phyloP scores from a whole-genome alignment of 2,329 filamentous ascomycete species.

The Fusarium scirpi region DNA sequence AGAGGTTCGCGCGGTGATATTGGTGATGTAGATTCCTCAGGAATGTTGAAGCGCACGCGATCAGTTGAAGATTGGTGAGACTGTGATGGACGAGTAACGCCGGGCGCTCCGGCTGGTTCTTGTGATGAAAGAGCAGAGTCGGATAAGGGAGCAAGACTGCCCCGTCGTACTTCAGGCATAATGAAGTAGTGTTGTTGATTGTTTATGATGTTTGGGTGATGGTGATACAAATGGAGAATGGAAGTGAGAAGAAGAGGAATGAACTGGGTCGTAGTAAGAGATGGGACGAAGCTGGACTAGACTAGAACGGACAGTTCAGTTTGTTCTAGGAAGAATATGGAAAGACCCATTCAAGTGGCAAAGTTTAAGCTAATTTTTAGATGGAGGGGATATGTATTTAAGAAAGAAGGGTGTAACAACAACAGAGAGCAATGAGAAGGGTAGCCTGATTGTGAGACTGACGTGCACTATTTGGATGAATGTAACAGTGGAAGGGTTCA shows the following conservation, averaged over 20 bases:
- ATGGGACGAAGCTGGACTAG: conserved; percentile 8
- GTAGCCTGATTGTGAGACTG: conserved; percentile 19
- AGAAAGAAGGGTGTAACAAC: neutral
- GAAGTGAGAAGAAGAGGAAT: conserved; percentile 4
- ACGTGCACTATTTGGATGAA: conserved; percentile 8
- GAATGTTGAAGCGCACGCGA: conserved; percentile 38
- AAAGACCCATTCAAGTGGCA: conserved; percentile 29
- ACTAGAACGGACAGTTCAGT: conserved; percentile 1
- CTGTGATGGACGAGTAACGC: conserved; percentile 32
- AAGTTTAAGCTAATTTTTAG: conserved; percentile 19
- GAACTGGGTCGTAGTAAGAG: neutral
- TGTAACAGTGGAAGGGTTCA: conserved; percentile 3
- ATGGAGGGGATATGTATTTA: neutral
- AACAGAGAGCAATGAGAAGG: neutral
- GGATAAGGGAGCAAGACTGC: conserved; percentile 41
- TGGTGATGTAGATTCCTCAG: conserved; percentile 16
- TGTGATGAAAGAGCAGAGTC: conserved; percentile 38
- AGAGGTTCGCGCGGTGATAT: conserved; percentile 27
- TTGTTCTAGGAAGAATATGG: conserved; percentile 9
- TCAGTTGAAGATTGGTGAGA: conserved; percentile 25
- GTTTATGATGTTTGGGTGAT: neutral
- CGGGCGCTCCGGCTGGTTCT: conserved; percentile 21
- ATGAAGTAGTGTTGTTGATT: neutral
- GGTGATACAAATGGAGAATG: conserved; percentile 1
- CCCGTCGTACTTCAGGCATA: conserved; percentile 50